phyloP scores from a whole-genome alignment of 2,329 filamentous ascomycete species.

The Colletotrichum limetticola region DNA sequence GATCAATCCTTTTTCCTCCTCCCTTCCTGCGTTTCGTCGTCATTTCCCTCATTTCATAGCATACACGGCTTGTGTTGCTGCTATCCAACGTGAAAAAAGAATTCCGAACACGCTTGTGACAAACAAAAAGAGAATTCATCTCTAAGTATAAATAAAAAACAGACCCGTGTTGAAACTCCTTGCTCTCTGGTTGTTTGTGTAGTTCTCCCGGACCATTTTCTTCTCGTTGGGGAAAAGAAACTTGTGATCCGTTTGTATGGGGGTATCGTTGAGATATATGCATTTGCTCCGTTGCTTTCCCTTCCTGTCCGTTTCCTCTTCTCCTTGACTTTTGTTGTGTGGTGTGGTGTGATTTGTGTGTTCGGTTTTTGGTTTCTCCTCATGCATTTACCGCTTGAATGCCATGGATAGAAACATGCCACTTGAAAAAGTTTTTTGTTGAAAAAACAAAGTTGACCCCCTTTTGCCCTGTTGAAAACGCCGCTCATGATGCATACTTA shows the following conservation, averaged over 20 bases:
- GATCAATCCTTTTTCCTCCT: not conserved
- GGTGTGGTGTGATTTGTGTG: constrained; percentile 37
- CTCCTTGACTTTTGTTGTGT: constrained; percentile 37
- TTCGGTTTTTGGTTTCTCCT: constrained; percentile 2
- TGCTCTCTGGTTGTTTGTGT: constrained; percentile 13
- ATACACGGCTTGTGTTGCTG: constrained; percentile 8
- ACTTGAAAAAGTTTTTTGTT: constrained; percentile 39
- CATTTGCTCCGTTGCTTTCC: constrained; percentile 36
- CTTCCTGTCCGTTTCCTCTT: constrained; percentile 32
- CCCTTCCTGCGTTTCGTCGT: constrained; percentile 6
- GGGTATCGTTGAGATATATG: constrained; percentile 56
- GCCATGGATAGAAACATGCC: constrained; percentile 21
- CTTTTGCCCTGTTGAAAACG: constrained; percentile 36
- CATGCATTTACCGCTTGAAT: constrained; percentile 7
- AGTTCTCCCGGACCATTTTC: constrained; percentile 13
- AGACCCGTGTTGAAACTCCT: constrained; percentile 35
- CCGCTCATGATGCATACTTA: constrained; percentile 37
- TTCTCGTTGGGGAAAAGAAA: constrained; percentile 29
- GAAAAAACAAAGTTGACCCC: constrained; percentile 40
- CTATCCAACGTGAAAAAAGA: constrained; percentile 10
- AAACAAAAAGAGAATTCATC: constrained; percentile 4
- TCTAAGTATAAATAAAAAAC: constrained; percentile 6
- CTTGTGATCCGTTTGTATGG: constrained; percentile 34
- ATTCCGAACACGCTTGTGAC: not conserved
- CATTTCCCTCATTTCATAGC: constrained; percentile 17